Evolutionary conservation across 495 filamentous ascomycete genomes (phyloP).

Genomic region (Aspergillus funiculosus): DNA sequence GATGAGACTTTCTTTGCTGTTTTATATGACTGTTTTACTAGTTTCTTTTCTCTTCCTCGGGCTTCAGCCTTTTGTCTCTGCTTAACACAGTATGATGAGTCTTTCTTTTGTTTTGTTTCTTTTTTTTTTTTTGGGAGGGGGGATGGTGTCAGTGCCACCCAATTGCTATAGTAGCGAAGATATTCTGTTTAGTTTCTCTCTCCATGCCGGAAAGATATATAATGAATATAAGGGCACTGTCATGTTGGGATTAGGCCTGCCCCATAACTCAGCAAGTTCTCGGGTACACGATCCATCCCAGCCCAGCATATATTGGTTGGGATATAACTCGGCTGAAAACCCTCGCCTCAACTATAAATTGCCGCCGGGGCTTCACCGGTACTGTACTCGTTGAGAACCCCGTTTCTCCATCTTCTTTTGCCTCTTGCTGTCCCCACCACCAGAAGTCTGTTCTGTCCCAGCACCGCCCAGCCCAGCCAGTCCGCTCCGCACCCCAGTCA

Average conservation of each 20-base stretch:
- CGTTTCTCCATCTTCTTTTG: constrained; percentile 61
- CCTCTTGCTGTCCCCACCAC: constrained; percentile 48
- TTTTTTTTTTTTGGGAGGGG: background rate
- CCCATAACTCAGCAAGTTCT: too few relatives aligned
- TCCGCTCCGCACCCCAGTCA: constrained; percentile 59
- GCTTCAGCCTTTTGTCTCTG: too few relatives aligned
- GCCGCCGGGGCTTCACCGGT: constrained; percentile 26
- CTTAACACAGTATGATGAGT: too few relatives aligned
- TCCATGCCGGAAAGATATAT: too few relatives aligned
- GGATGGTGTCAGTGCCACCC: too few relatives aligned
- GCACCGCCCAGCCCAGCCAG: constrained; percentile 52
- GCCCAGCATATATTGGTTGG: too few relatives aligned
- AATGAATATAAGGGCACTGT: too few relatives aligned
- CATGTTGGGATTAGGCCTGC: too few relatives aligned
- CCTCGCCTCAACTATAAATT: background rate
- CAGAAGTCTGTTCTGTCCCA: constrained; percentile 12
- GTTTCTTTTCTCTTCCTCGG: constrained; percentile 8
- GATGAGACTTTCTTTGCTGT: constrained; percentile 7
- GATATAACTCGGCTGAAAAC: too few relatives aligned
- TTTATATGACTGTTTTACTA: constrained; percentile 11
- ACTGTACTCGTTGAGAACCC: constrained; percentile 45
- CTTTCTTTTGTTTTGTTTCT: constrained; percentile 9
- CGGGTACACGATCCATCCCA: too few relatives aligned
- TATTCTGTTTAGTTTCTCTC: too few relatives aligned
- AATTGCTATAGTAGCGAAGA: too few relatives aligned